phyloP scores from a whole-genome alignment of 192 early-diverging fungal species.

The Entrophospora sp. region DNA sequence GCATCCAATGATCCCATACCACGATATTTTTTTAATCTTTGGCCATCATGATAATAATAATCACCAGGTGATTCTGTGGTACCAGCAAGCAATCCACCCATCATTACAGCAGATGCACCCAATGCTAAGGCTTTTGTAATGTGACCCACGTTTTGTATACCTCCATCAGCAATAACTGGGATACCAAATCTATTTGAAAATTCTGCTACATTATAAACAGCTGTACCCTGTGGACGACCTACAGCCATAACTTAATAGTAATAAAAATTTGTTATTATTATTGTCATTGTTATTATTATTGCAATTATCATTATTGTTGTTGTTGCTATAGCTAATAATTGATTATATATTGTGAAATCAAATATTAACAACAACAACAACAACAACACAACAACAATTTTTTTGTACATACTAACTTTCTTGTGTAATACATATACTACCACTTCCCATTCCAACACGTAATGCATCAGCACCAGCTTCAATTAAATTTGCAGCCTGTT shows the following conservation, averaged over 20 bases:
- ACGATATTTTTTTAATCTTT: constrained; percentile 97
- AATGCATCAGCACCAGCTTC: constrained; percentile 91
- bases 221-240: constrained; percentile 95
- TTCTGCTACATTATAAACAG: constrained; percentile 92
- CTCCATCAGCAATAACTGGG: constrained; percentile 94
- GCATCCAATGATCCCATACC: constrained; percentile 99
- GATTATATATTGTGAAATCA: too few species aligned
- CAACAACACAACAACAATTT: too few species aligned
- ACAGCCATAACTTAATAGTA: constrained; percentile 97
- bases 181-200: constrained; percentile 90
- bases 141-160: constrained; percentile 95
- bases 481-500: constrained; percentile 88
- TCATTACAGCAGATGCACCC: constrained; percentile 97
- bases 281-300: too few species aligned
- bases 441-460: constrained; percentile 95
- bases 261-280: too few species aligned
- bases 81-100: constrained; percentile 94
- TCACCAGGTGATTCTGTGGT: constrained; percentile 94
- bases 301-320: not conserved
- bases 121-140: constrained; percentile 92
- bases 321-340: not conserved
- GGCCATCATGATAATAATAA: constrained; percentile 97
- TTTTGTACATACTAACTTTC: constrained; percentile 37
- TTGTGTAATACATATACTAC: constrained; percentile 97
- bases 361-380: too few species aligned